Conservation (phyloP, 163 green algal genomes). For the Scenedesmus sp. region DNA sequence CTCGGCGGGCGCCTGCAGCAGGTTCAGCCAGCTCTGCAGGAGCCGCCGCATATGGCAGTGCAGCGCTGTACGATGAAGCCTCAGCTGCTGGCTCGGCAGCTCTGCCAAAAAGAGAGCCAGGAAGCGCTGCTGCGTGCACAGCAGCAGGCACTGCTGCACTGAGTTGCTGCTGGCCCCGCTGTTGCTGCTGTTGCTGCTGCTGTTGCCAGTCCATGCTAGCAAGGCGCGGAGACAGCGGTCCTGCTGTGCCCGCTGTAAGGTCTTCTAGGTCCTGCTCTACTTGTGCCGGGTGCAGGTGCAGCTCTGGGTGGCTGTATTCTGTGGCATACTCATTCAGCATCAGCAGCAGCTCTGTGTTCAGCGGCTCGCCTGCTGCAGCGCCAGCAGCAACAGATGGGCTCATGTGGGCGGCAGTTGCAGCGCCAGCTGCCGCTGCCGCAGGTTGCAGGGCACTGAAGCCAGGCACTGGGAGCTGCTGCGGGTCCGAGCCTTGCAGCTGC, state of each 20-base stretch:
- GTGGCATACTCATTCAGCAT: constrained; percentile 40
- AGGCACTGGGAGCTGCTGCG: background rate
- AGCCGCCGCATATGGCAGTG: background rate
- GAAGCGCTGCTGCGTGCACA: background rate
- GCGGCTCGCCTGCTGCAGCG: background rate
- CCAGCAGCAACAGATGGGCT: background rate
- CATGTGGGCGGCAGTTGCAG: background rate
- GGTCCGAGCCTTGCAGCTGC: background rate
- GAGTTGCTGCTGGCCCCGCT: background rate
- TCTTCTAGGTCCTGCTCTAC: constrained; percentile 41
- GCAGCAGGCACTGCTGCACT: background rate
- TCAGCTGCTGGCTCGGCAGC: background rate
- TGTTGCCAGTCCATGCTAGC: constrained; percentile 21
- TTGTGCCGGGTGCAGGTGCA: constrained; percentile 35
- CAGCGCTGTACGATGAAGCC: background rate
- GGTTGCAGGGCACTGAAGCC: background rate
- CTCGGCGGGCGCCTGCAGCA: background rate
- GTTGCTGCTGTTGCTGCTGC: constrained; percentile 19
- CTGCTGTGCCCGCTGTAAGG: background rate
- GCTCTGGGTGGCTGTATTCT: constrained; percentile 30
- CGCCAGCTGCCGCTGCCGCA: background rate
- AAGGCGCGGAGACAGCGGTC: constrained; percentile 19
- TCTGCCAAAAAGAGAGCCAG: background rate
- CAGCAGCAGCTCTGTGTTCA: constrained; percentile 35
- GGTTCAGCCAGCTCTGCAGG: background rate